These are phyloP conservation scores for Psidium friedrichsthalianum DNA, from an alignment of 345 rosid species.

Conservation along the genomic window DNA sequence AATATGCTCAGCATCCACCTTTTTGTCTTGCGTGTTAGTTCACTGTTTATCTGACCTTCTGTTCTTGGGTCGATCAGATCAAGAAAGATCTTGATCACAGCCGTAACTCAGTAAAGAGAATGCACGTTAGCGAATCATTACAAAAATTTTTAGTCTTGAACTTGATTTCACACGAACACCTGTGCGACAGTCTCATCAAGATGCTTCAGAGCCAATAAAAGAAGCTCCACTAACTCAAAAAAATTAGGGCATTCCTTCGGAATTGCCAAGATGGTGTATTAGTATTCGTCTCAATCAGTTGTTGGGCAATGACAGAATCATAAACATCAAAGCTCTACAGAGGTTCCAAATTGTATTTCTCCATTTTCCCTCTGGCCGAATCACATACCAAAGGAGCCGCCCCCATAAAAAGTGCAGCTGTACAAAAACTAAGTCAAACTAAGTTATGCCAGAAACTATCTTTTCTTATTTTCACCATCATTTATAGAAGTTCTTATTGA, in stretches of 20 bases:
- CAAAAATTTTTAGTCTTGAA: background rate
- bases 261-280: background rate
- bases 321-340: background rate
- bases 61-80: background rate
- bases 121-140: background rate
- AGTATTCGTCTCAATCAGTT: background rate
- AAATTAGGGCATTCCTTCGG: background rate
- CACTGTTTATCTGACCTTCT: background rate
- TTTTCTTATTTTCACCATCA: background rate
- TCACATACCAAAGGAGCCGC: background rate
- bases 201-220: background rate
- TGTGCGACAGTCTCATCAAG: background rate
- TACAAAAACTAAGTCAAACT: background rate
- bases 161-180: background rate
- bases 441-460: background rate
- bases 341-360: background rate
- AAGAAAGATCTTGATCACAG: background rate
- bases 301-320: background rate
- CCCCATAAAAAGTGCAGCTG: background rate
- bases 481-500: slow-evolving; percentile 7
- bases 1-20: background rate
- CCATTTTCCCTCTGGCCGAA: background rate
- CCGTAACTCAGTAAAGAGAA: background rate
- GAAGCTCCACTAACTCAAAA: background rate
- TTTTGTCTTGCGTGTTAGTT: background rate